Evolutionary conservation across 1,284 basidiomycete species (phyloP).

Genomic region (Mrakiaceae sp.): DNA sequence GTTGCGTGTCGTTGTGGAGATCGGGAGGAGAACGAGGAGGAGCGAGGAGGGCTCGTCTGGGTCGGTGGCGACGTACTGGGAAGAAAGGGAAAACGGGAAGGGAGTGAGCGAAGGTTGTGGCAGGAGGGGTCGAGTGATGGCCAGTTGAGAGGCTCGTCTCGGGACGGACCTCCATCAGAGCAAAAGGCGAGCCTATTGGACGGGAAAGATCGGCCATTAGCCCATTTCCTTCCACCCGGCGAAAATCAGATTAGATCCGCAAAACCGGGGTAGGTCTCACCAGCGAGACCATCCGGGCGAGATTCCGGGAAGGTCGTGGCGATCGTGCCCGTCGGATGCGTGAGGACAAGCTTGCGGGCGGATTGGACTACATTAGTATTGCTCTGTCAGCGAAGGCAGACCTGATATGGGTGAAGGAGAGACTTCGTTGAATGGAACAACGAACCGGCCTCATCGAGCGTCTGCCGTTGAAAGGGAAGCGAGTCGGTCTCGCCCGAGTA

Average conservation of each 20-base stretch:
- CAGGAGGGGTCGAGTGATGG: background rate
- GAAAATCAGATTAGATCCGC: background rate
- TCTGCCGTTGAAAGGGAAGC: too few relatives aligned
- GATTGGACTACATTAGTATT: background rate
- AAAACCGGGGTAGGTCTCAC: background rate
- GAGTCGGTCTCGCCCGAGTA: too few relatives aligned
- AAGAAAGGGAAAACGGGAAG: background rate
- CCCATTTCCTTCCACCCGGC: background rate
- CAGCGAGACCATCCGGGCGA: background rate
- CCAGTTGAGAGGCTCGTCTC: background rate
- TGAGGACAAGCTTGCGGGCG: background rate
- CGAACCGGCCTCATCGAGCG: too few relatives aligned
- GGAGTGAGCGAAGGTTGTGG: background rate
- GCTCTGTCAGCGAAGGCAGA: background rate
- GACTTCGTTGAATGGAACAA: too few relatives aligned
- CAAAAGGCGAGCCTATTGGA: slow-evolving; percentile 1
- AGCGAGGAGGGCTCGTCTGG: slow-evolving; percentile 33
- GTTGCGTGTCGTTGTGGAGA: slow-evolving; percentile 50
- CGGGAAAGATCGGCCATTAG: background rate
- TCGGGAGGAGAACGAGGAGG: slow-evolving; percentile 50
- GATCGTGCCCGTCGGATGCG: slow-evolving; percentile 2
- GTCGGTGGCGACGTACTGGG: slow-evolving; percentile 10
- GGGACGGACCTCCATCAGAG: slow-evolving; percentile 11
- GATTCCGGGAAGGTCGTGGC: slow-evolving; percentile 3
- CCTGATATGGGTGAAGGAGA: too few relatives aligned